Evolutionary conservation across 805 yeast genomes (phyloP).

Genomic region (Candida vartiovaarae): DNA sequence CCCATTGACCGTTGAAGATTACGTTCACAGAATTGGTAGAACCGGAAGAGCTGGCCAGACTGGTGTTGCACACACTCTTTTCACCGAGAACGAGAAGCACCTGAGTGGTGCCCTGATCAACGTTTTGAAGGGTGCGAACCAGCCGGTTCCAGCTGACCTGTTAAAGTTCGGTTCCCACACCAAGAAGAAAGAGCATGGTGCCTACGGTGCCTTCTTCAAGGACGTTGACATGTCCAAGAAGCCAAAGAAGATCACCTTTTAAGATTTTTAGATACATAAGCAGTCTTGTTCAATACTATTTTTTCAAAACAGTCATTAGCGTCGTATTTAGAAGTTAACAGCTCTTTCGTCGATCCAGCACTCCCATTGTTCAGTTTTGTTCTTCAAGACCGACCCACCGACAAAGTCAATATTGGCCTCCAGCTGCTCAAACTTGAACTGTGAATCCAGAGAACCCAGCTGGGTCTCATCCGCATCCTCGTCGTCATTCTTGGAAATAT

Average conservation of each 20-base stretch:
- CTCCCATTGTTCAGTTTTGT: constrained; percentile 52
- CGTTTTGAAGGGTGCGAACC: constrained; percentile 88
- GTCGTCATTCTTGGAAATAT: constrained; percentile 21
- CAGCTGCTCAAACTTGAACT: constrained; percentile 57
- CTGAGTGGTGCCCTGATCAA: constrained; percentile 91
- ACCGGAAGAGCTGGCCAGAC: constrained; percentile 97
- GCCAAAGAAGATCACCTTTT: constrained; percentile 82
- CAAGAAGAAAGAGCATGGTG: constrained; percentile 94
- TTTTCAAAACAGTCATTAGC: too few species aligned
- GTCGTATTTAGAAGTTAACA: constrained; percentile 36
- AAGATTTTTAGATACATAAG: neutral
- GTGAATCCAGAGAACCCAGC: constrained; percentile 32
- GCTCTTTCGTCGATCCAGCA: constrained; percentile 76
- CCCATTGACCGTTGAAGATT: constrained; percentile 95
- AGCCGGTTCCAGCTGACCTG: constrained; percentile 91
- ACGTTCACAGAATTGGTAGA: constrained; percentile 95
- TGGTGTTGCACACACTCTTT: constrained; percentile 91
- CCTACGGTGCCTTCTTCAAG: constrained; percentile 97
- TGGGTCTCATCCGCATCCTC: constrained; percentile 36
- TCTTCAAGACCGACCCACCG: constrained; percentile 64
- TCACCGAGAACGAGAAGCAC: constrained; percentile 96
- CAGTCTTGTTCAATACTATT: neutral
- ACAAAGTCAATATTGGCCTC: constrained; percentile 68
- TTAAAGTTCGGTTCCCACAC: constrained; percentile 96
- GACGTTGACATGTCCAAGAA: constrained; percentile 83